Percentiles rank a stretch among this genome's conserved stretches.
These are phyloP conservation scores for Sherardia arvensis DNA, from an alignment of 257 asterid species.

Conservation along the genomic window DNA sequence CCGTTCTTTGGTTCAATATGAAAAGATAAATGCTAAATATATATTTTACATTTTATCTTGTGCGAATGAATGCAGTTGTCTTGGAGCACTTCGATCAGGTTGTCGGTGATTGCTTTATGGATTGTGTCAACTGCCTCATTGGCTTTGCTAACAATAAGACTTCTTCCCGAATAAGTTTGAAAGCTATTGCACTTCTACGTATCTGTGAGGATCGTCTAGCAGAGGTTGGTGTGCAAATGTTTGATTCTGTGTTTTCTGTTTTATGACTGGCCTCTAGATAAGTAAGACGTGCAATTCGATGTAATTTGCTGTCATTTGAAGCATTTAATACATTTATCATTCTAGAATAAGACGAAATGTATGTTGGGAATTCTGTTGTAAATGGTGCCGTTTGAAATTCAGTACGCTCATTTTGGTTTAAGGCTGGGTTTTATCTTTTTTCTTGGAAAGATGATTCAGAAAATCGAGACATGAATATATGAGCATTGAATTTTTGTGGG, in stretches of 20 bases:
- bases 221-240: constrained; percentile 50
- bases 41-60: constrained; percentile 24
- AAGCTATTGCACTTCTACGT: constrained; percentile 98
- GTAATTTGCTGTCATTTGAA: not conserved
- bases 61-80: constrained; percentile 57
- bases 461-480: not conserved
- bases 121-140: constrained; percentile 97
- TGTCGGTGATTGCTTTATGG: constrained; percentile 98
- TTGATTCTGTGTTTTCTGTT: constrained; percentile 1
- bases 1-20: constrained; percentile 14
- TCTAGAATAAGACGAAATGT: not conserved
- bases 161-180: constrained; percentile 89
- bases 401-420: not conserved
- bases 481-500: not conserved
- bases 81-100: constrained; percentile 99
- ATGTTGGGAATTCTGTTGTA: not conserved
- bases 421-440: not conserved
- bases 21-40: not conserved
- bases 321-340: not conserved
- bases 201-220: constrained; percentile 99
- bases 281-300: not conserved
- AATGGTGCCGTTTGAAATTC: not conserved
- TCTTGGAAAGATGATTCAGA: not conserved
- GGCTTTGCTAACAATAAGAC: constrained; percentile 93
- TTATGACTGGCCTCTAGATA: not conserved